Evolutionary conservation across 495 filamentous ascomycete species (phyloP), one percentile per base, ranked within the genome.

Genomic region (Aspergillus wentii): DNA sequence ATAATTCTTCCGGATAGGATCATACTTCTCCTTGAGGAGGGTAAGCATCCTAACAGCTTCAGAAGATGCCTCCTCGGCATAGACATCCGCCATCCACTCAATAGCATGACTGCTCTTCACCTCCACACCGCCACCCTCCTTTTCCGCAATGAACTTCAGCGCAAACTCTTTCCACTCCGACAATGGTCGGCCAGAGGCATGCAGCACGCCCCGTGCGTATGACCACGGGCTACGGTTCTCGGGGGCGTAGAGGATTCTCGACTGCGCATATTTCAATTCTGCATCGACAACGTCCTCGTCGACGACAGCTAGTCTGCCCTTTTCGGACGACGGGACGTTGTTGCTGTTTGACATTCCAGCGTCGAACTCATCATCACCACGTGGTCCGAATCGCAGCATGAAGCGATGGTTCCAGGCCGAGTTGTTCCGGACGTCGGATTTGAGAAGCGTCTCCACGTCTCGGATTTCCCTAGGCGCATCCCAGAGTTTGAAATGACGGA

Each of bases 331-430:
- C 2, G 62, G 68, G 3, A 62, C 60, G 1, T 27, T 38, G 15
- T 58, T 57, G 5, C 61, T 38, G 18, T 67, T 74, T 3, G 66
- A 59, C 36, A 80, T 80, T 1, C 59, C 68, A 2, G 59, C 66
- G 16, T 62, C 53, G 1, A 40, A 57, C 43, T 49, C 51, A 16
- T 57, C 50, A 10, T 43, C 35, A 8, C 35, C 46, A 17, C 64
- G 54, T 27, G 80, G 69, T 0, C 83, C 84, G 56, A 97, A 95
- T 2, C 92, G 78, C 5, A 97, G 47, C 61, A 88, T 94, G 68
- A 87, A 97, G 9, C 92, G 80, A 67, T 98, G 94, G 47, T 89
- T 94, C 92, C 92, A 98, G 21, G 90, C 92, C 18, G 83, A 88
- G 59, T 98, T 98, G 62, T 98, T 98, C 48, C 88, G 74, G 34